phyloP scores from a whole-genome alignment of 2,329 filamentous ascomycete genomes.

The Cercospora brassicicola region DNA sequence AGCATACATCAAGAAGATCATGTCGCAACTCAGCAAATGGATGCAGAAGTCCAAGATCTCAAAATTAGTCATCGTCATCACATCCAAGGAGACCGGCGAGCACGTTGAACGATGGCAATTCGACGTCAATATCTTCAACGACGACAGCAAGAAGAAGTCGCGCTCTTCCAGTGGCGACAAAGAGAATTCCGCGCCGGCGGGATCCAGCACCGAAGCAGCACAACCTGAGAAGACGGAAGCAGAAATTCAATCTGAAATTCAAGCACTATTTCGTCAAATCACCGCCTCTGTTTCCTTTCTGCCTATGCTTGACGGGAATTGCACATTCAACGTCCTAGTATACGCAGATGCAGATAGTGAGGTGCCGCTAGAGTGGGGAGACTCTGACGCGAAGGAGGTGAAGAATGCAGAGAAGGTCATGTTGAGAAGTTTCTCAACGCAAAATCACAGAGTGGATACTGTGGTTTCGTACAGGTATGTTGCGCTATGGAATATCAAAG shows the following conservation, averaged over 20 bases:
- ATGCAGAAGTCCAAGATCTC: conserved; percentile 97
- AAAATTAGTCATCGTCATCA: conserved; percentile 94
- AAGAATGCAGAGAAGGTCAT: conserved; percentile 92
- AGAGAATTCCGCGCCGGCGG: conserved; percentile 61
- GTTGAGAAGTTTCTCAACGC: conserved; percentile 92
- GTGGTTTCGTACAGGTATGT: conserved; percentile 80
- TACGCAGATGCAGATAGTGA: conserved; percentile 97
- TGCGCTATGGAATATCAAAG: not conserved
- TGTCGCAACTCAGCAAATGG: conserved; percentile 96
- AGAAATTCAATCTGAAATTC: conserved; percentile 94
- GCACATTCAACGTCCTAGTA: conserved; percentile 97
- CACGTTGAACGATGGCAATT: conserved; percentile 98
- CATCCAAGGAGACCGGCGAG: conserved; percentile 93
- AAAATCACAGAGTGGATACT: conserved; percentile 90
- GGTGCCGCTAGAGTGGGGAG: conserved; percentile 96
- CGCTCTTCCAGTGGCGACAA: conserved; percentile 54
- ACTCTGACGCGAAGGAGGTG: conserved; percentile 97
- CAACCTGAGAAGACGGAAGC: conserved; percentile 77
- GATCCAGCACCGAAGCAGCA: conserved; percentile 19
- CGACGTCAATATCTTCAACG: conserved; percentile 53
- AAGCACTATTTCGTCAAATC: conserved; percentile 95
- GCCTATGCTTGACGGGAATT: conserved; percentile 88
- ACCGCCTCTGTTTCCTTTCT: conserved; percentile 96
- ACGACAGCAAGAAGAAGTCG: conserved; percentile 48
- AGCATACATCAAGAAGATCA: conserved; percentile 99